Evolutionary conservation across 2,329 filamentous ascomycete species (phyloP).

Genomic region (Cladosporium sp.): DNA sequence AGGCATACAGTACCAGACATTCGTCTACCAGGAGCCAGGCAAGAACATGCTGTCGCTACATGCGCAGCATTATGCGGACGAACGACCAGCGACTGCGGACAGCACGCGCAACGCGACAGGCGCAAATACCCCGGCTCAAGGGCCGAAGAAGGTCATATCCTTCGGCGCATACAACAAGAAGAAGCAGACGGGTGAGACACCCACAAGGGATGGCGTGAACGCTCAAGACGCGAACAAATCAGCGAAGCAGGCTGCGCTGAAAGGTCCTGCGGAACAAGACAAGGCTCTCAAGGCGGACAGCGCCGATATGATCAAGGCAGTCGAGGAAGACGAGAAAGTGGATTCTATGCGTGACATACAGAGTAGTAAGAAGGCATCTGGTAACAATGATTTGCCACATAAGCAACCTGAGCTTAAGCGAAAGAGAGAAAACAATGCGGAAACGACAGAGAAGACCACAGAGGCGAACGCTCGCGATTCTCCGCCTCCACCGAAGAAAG

Average conservation of each 20-base stretch:
- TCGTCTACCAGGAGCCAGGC: constrained; percentile 53
- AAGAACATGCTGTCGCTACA: constrained; percentile 27
- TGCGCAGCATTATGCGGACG: constrained; percentile 22
- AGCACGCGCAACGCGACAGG: constrained; percentile 10
- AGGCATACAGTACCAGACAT: constrained; percentile 58
- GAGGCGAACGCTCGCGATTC: background rate
- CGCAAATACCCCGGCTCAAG: constrained; percentile 13
- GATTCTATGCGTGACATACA: constrained; percentile 11
- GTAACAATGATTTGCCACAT: background rate
- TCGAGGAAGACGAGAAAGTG: constrained; percentile 20
- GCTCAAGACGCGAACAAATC: constrained; percentile 12
- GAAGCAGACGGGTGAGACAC: constrained; percentile 42
- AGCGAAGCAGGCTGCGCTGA: constrained; percentile 26
- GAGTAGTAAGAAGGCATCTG: constrained; percentile 7
- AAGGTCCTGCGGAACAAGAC: constrained; percentile 28
- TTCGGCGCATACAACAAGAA: constrained; percentile 57
- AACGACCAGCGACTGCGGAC: constrained; percentile 30
- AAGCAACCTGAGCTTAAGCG: constrained; percentile 25
- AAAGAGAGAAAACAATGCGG: constrained; percentile 19
- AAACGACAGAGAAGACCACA: constrained; percentile 1
- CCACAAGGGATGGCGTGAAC: constrained; percentile 12
- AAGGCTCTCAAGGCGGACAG: constrained; percentile 24
- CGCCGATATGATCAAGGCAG: constrained; percentile 27
- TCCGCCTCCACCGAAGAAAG: background rate
- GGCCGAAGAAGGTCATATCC: constrained; percentile 58